Percentiles rank a stretch among this genome's conserved stretches.
phyloP scores from a whole-genome alignment of 768 basidiomycete genomes.

The Gloeopeniophorella convolvens region DNA sequence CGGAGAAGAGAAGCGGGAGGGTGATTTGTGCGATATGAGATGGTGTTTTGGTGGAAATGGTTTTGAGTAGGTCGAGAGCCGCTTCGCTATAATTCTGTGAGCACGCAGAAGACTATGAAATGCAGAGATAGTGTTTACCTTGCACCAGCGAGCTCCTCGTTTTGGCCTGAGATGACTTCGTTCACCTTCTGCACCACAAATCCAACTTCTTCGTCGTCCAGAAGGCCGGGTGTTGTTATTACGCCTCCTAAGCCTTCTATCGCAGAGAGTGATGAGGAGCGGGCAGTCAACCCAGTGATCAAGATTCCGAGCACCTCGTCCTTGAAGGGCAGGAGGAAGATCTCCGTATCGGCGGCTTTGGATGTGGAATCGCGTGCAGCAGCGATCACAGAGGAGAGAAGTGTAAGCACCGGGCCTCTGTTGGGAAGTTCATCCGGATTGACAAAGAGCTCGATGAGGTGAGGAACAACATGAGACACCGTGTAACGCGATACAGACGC shows the following conservation, averaged over 20 bases:
- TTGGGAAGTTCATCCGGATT: conserved; percentile 62
- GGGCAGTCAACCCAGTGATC: conserved; percentile 47
- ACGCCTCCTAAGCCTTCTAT: conserved; percentile 61
- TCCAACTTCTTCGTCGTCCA: conserved; percentile 67
- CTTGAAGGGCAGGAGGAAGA: conserved; percentile 51
- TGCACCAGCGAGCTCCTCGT: conserved; percentile 34
- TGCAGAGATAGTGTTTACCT: conserved; percentile 34
- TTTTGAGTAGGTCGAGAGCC: conserved; percentile 55
- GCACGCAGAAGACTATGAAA: not conserved
- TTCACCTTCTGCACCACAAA: conserved; percentile 74
- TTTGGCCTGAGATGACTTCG: conserved; percentile 53
- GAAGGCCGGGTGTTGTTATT: conserved; percentile 53
- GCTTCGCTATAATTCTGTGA: conserved; percentile 39
- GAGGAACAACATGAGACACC: conserved; percentile 61
- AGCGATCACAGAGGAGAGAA: conserved; percentile 60
- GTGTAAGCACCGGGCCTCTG: conserved; percentile 56
- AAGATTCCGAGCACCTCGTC: conserved; percentile 69
- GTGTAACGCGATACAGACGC: conserved; percentile 66
- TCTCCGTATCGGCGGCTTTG: conserved; percentile 2
- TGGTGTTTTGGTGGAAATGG: conserved; percentile 53
- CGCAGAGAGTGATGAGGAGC: conserved; percentile 49
- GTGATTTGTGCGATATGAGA: conserved; percentile 64
- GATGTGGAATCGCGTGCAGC: conserved; percentile 42
- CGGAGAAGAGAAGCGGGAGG: conserved; percentile 71
- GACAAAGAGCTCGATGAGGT: conserved; percentile 70